These are phyloP conservation scores for Anthracocystis setariae DNA, from an alignment of 1,284 basidiomycete species.

Conservation along the genomic window DNA sequence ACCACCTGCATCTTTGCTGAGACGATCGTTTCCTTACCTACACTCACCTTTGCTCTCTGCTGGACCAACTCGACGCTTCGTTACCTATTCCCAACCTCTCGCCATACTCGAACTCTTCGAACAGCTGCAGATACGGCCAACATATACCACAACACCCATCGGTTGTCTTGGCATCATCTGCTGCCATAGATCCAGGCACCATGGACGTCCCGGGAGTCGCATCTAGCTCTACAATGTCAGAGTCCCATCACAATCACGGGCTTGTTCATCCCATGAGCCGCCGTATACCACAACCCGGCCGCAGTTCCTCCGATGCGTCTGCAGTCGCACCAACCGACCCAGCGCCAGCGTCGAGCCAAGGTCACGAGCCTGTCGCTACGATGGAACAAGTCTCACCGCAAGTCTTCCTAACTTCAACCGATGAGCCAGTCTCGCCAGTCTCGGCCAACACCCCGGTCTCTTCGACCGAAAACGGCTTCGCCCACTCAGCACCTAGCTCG, in stretches of 20 bases:
- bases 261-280: constrained; percentile 3
- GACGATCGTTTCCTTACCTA: background rate
- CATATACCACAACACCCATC: no score
- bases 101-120: no score
- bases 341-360: no score
- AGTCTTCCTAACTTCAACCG: background rate
- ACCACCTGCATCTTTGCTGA: background rate
- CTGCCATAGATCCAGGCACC: background rate
- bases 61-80: background rate
- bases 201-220: constrained; percentile 1
- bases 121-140: no score
- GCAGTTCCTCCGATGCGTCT: background rate
- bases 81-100: background rate
- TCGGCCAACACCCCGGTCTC: no score
- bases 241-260: constrained; percentile 12
- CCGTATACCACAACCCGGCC: background rate
- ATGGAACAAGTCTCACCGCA: no score
- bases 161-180: no score
- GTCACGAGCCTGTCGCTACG: no score
- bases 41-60: background rate
- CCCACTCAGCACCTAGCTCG: constrained; percentile 12
- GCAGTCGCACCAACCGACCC: background rate
- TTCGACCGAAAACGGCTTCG: no score
- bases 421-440: constrained; percentile 4
- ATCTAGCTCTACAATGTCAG: constrained; percentile 15